A percentile compares a stretch with the other conserved stretches of the same genome.
phyloP scores from a whole-genome alignment of 2,329 filamentous ascomycete genomes.

The Nannizziopsis arthrosporioides region DNA sequence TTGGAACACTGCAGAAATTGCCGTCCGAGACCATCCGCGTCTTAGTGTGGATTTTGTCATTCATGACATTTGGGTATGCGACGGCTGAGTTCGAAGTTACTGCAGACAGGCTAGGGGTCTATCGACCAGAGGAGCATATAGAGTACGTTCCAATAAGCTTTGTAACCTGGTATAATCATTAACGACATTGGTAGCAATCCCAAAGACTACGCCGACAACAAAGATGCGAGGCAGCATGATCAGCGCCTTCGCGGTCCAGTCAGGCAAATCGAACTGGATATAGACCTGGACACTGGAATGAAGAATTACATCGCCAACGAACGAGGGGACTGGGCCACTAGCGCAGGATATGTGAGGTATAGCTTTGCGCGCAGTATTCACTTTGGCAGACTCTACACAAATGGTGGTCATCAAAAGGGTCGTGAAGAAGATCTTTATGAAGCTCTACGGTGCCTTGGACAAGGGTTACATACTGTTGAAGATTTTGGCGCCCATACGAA shows the following conservation, averaged over 20 bases:
- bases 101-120: constrained; percentile 65
- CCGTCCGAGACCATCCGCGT: constrained; percentile 68
- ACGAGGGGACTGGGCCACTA: constrained; percentile 75
- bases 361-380: constrained; percentile 64
- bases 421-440: constrained; percentile 70
- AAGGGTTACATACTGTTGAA: constrained; percentile 67
- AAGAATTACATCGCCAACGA: constrained; percentile 99
- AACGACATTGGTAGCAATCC: constrained; percentile 45
- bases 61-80: constrained; percentile 73
- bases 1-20: constrained; percentile 66
- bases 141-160: constrained; percentile 26
- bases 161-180: neutral
- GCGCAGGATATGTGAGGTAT: constrained; percentile 68
- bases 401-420: constrained; percentile 47
- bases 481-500: constrained; percentile 73
- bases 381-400: constrained; percentile 63
- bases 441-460: constrained; percentile 62
- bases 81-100: constrained; percentile 78
- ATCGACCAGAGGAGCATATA: constrained; percentile 57
- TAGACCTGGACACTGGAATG: constrained; percentile 76
- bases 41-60: constrained; percentile 69
- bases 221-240: constrained; percentile 69
- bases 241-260: constrained; percentile 70
- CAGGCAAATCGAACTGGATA: constrained; percentile 55
- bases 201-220: constrained; percentile 72